A percentile compares a stretch with the other conserved stretches of the same genome.
phyloP scores from a whole-genome alignment of 345 rosid species.

The Corymbia maculata region DNA sequence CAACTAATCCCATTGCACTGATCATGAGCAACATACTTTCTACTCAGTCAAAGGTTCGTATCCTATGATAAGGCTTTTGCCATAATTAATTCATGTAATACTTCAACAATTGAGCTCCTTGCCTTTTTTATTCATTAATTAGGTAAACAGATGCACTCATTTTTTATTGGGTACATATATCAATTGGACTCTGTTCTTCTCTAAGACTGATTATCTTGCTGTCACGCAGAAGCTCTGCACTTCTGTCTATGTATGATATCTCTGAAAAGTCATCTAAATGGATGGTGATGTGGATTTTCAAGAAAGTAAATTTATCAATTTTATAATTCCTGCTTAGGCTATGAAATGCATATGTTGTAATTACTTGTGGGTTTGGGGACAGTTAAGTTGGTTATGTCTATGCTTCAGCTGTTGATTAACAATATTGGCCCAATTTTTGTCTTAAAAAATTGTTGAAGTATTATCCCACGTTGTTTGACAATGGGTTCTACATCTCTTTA shows the following conservation, averaged over 20 bases:
- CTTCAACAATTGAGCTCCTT: background rate
- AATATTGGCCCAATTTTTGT: background rate
- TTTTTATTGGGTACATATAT: background rate
- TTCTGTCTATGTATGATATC: background rate
- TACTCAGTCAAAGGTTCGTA: slow-evolving; percentile 70
- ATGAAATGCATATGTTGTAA: background rate
- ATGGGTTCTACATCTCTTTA: too few relatives aligned
- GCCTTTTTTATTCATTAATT: background rate
- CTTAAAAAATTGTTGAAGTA: background rate
- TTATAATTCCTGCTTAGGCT: background rate
- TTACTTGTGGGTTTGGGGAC: background rate
- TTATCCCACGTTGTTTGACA: too few relatives aligned
- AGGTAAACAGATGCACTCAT: background rate
- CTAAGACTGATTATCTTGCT: background rate
- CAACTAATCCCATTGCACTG: slow-evolving; percentile 64
- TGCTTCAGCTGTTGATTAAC: background rate
- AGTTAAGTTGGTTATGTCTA: background rate
- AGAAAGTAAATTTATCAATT: background rate
- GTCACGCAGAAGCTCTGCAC: background rate
- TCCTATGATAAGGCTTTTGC: background rate
- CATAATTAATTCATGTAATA: background rate
- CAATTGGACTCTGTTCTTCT: background rate
- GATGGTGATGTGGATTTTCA: background rate
- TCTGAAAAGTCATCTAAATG: background rate
- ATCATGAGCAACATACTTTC: slow-evolving; percentile 65